Evolutionary conservation across 768 basidiomycete species (phyloP).

Genomic region (Tricholoma furcatifolium): DNA sequence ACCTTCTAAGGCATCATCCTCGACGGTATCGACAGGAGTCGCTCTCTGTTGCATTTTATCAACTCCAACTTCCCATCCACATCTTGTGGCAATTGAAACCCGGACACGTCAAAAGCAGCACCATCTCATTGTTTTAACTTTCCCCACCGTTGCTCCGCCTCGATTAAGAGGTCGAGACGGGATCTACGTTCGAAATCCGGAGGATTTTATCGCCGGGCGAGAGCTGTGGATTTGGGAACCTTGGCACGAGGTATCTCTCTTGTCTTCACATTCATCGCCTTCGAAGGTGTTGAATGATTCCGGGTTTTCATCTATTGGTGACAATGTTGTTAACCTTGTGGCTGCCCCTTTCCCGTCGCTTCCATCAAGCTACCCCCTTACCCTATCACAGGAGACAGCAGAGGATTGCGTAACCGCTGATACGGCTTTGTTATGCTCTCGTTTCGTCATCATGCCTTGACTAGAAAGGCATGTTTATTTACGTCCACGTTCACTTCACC

Average conservation of each 20-base stretch:
- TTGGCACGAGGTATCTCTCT: slow-evolving; percentile 41
- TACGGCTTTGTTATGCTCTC: slow-evolving; percentile 29
- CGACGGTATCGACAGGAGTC: slow-evolving; percentile 31
- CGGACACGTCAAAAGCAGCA: slow-evolving; percentile 11
- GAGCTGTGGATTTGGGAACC: slow-evolving; percentile 50
- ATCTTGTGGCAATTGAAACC: slow-evolving; percentile 20
- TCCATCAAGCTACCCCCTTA: slow-evolving; percentile 25
- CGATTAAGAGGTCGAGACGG: slow-evolving; percentile 13
- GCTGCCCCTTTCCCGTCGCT: slow-evolving; percentile 15
- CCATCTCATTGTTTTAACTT: slow-evolving; percentile 37
- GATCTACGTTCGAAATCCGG: slow-evolving; percentile 30
- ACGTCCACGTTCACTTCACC: neutral
- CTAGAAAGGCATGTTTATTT: neutral
- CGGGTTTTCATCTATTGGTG: neutral
- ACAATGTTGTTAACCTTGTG: neutral
- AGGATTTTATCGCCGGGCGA: slow-evolving; percentile 36
- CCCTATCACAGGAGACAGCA: slow-evolving; percentile 18
- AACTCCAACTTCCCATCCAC: slow-evolving; percentile 12
- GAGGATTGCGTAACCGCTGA: slow-evolving; percentile 19
- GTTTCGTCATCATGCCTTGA: slow-evolving; percentile 24
- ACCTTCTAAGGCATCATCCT: slow-evolving; percentile 19
- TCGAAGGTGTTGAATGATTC: neutral
- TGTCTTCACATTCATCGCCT: neutral
- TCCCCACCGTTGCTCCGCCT: slow-evolving; percentile 24
- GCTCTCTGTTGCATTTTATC: slow-evolving; percentile 40